Base-by-base conservation (phyloP, 371 early-diverging fungal genomes). In the Mucor irregularis region DNA sequence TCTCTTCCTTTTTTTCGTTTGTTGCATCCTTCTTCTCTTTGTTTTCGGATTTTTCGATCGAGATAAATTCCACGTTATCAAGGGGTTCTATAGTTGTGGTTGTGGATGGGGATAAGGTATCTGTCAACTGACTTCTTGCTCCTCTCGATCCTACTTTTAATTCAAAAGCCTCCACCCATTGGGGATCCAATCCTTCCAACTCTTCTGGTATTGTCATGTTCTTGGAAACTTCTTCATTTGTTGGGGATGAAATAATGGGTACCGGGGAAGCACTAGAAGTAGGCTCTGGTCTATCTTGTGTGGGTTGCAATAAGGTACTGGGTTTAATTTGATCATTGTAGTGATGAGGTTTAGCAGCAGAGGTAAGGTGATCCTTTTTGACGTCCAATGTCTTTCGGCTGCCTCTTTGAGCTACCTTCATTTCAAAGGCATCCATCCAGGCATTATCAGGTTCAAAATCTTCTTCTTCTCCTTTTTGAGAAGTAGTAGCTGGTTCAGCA, bases 401-500 rank as follows among this genome's bases (percentile, higher is more conserved):
- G 11, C 64, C 51, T 33, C 71, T 21, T 17, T 64, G 63, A 38
- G 48, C 58, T 1, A 69, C 56, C 22, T 64, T 68, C 37, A 53
- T 59, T 13, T 65, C 73, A 60, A 73, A 68, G 0, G 66, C 73
- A 21, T 63, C 53, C n/a, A 61, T 64, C 69, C 69, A 73, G 24
- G 61, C 55, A 16, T 33, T 11, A 53, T 68, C 56, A 8, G 55
- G 29, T 4, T 62, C 60, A 13, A 31, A 35, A 5, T 25, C 30
- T n/a, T n/a, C 13, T 52, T 1, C n/a, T 21, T 10, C 21, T 31
- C 19, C 24, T 26, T 49, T 11, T 5, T 5, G 6, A 28, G 30
- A 7, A 4, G 28, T 17, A 16, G 45, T 13, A 21, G 10, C n/a
- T 4, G 19, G 3, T 8, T 25, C 25, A 21, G 53, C 46, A 14